A percentile compares a stretch with the other conserved stretches of the same genome.
Conservation (phyloP, 345 rosid genomes). For the Trapa bicornis region DNA sequence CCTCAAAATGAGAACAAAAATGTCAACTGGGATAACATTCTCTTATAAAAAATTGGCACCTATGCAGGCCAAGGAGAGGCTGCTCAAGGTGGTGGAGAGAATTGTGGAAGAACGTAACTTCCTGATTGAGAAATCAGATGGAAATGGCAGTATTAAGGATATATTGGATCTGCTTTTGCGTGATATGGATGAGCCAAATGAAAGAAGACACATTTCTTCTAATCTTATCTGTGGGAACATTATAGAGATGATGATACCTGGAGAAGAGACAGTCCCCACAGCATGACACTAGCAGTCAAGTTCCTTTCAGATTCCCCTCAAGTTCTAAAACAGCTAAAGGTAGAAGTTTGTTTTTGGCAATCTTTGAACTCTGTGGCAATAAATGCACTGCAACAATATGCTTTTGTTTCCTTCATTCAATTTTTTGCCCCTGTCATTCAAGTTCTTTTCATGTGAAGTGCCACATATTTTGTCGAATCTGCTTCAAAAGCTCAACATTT, state of each 20-base stretch:
- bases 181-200: constrained; percentile 32
- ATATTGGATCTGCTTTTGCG: constrained; percentile 57
- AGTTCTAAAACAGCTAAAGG: constrained; percentile 52
- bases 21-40: background rate
- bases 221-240: constrained; percentile 66
- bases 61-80: constrained; percentile 65
- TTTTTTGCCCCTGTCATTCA: background rate
- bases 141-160: constrained; percentile 25
- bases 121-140: constrained; percentile 18
- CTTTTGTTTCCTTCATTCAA: background rate
- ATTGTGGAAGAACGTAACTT: constrained; percentile 50
- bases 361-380: no score
- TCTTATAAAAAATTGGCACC: background rate
- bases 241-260: constrained; percentile 96
- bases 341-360: constrained; percentile 13
- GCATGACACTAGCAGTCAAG: constrained; percentile 88
- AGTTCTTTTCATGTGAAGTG: background rate
- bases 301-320: constrained; percentile 56
- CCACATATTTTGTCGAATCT: background rate
- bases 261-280: constrained; percentile 83
- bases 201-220: constrained; percentile 43
- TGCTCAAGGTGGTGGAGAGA: constrained; percentile 47
- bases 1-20: background rate
- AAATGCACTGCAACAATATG: no score
- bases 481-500: background rate